A percentile compares a stretch with the other conserved stretches of the same genome.
Conservation (phyloP, 2,329 filamentous ascomycete species). For the Nigrograna mackinnonii region DNA sequence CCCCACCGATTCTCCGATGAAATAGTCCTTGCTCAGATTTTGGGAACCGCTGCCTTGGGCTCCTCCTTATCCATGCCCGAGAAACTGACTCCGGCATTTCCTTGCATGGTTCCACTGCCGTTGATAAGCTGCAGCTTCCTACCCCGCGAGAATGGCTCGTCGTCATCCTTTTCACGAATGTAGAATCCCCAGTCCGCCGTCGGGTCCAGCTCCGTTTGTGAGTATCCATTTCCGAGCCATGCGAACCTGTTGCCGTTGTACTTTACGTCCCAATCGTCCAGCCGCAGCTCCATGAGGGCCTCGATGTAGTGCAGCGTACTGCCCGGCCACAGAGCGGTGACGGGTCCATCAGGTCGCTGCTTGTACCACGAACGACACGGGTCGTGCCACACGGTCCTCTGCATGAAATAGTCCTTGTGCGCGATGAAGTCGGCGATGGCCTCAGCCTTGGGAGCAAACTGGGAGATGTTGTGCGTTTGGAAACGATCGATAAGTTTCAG, state of each 20-base stretch:
- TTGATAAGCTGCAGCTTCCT: constrained; percentile 32
- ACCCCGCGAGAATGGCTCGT: constrained; percentile 28
- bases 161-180: constrained; percentile 37
- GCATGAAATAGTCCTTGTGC: constrained; percentile 51
- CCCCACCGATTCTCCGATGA: too few relatives aligned
- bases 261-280: constrained; percentile 53
- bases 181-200: constrained; percentile 42
- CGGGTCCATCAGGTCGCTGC: constrained; percentile 32
- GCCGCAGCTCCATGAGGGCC: constrained; percentile 47
- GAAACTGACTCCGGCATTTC: constrained; percentile 16
- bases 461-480: constrained; percentile 52
- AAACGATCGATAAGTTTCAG: constrained; percentile 54
- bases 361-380: constrained; percentile 51
- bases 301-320: constrained; percentile 56
- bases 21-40: too few relatives aligned
- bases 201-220: constrained; percentile 36
- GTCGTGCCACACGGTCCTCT: constrained; percentile 50
- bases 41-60: too few relatives aligned
- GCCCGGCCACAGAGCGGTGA: constrained; percentile 50
- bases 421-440: constrained; percentile 56
- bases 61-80: constrained; percentile 11
- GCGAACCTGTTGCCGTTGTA: constrained; percentile 41
- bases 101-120: constrained; percentile 30
- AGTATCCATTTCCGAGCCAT: constrained; percentile 43
- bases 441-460: constrained; percentile 48